Percentiles rank a stretch among this genome's conserved stretches.
Evolutionary conservation across 202 grass and related monocot genomes (phyloP).

Genomic region (Thinopyrum obtusiflorum): DNA sequence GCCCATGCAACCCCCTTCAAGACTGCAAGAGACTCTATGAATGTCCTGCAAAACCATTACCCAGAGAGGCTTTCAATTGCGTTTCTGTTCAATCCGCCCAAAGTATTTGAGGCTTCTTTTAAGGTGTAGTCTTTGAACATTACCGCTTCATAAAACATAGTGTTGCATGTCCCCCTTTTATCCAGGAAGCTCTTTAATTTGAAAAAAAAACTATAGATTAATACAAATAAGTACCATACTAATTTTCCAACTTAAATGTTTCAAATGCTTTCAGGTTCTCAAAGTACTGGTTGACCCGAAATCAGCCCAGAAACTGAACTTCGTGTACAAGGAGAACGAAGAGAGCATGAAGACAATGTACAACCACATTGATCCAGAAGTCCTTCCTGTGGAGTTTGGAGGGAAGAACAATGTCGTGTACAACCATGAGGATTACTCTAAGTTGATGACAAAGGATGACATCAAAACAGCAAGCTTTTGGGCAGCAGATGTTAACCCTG

Average conservation of each 20-base stretch:
- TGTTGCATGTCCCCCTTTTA: background rate
- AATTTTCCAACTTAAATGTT: background rate
- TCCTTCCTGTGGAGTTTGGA: constrained; percentile 70
- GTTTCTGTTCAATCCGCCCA: constrained; percentile 80
- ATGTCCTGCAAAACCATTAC: constrained; percentile 85
- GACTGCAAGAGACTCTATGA: constrained; percentile 59
- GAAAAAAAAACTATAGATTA: background rate
- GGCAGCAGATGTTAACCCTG: constrained; percentile 24
- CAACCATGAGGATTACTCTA: constrained; percentile 71
- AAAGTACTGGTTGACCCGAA: constrained; percentile 75
- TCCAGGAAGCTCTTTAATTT: background rate
- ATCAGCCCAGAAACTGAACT: constrained; percentile 59
- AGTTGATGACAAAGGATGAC: constrained; percentile 74
- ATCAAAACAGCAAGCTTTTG: constrained; percentile 50
- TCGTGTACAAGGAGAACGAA: constrained; percentile 63
- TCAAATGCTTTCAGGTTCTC: constrained; percentile 41
- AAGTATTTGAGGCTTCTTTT: constrained; percentile 79
- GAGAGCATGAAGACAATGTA: constrained; percentile 69
- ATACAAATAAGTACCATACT: background rate
- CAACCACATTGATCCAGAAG: constrained; percentile 55
- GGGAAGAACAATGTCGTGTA: constrained; percentile 54
- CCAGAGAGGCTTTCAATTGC: constrained; percentile 74
- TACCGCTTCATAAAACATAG: background rate
- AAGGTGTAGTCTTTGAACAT: constrained; percentile 47
- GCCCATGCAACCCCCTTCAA: constrained; percentile 64